Evolutionary conservation across 2,329 filamentous ascomycete genomes (phyloP).

Genomic region (Cercospora citrullina): DNA sequence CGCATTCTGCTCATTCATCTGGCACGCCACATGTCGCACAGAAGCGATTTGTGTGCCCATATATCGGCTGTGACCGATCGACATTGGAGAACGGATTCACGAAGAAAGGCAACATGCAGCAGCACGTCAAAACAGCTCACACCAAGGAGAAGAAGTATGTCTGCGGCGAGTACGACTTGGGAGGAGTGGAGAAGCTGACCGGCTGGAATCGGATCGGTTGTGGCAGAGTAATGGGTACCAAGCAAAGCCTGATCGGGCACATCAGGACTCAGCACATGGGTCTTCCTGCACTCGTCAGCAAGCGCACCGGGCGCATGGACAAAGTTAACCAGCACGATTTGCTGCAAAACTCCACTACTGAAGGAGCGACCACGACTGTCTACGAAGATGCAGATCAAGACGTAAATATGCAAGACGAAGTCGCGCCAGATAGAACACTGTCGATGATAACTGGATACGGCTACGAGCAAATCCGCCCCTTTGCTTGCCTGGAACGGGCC

Average conservation of each 20-base stretch:
- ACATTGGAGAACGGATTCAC: slow-evolving; percentile 74
- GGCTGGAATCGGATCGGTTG: slow-evolving; percentile 69
- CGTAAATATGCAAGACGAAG: slow-evolving; percentile 20
- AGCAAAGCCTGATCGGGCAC: slow-evolving; percentile 78
- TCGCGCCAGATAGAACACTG: slow-evolving; percentile 20
- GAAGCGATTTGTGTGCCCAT: slow-evolving; percentile 29
- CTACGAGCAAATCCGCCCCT: slow-evolving; percentile 54
- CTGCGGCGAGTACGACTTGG: slow-evolving; percentile 71
- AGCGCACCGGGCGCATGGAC: slow-evolving; percentile 13
- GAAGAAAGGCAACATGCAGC: slow-evolving; percentile 76
- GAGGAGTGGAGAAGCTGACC: slow-evolving; percentile 55
- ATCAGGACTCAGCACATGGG: slow-evolving; percentile 78
- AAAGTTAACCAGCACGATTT: slow-evolving; percentile 1
- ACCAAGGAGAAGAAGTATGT: slow-evolving; percentile 70
- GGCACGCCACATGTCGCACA: slow-evolving; percentile 6
- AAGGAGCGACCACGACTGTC: slow-evolving; percentile 9
- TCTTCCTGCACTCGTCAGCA: slow-evolving; percentile 37
- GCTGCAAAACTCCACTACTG: neutral
- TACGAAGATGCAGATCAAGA: slow-evolving; percentile 16
- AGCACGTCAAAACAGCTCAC: slow-evolving; percentile 76
- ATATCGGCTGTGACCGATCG: slow-evolving; percentile 61
- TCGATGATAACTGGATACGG: slow-evolving; percentile 56
- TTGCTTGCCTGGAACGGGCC: slow-evolving; percentile 51
- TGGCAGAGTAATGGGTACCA: slow-evolving; percentile 72
- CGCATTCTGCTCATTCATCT: slow-evolving; percentile 51